Percentiles rank a stretch among this genome's conserved stretches.
phyloP scores from a whole-genome alignment of 441 rosid species.

The Croton laevigatus region DNA sequence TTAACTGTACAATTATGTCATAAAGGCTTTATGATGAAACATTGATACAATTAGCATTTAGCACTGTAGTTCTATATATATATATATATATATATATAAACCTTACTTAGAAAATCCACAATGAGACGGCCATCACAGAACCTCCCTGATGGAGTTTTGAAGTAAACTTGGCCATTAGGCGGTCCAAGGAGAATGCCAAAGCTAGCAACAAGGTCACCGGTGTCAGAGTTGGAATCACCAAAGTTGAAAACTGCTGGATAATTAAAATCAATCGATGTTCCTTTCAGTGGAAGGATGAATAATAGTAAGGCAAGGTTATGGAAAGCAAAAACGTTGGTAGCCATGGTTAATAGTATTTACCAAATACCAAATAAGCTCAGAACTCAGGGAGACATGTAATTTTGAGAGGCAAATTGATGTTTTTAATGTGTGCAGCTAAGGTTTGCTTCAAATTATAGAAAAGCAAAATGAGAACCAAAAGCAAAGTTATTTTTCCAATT shows the following conservation, averaged over 20 bases:
- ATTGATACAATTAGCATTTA: too few species aligned
- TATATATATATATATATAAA: constrained; percentile 2
- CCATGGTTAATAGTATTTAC: constrained; percentile 22
- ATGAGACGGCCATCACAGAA: constrained; percentile 44
- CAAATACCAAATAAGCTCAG: not conserved
- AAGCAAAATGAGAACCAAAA: constrained; percentile 29
- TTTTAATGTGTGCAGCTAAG: constrained; percentile 13
- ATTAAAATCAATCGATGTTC: constrained; percentile 40
- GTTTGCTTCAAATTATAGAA: constrained; percentile 37
- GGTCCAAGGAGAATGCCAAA: constrained; percentile 31
- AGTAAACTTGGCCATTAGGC: constrained; percentile 37
- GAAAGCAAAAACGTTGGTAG: constrained; percentile 9
- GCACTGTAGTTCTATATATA: not conserved
- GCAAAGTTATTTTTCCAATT: constrained; percentile 25
- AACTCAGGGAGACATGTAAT: not conserved
- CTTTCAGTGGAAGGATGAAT: constrained; percentile 15
- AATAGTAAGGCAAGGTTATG: constrained; percentile 22
- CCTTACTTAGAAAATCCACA: constrained; percentile 52
- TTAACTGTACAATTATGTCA: not conserved
- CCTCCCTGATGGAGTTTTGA: constrained; percentile 37
- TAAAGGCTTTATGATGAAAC: too few species aligned
- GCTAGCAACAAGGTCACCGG: constrained; percentile 41
- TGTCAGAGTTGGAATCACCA: constrained; percentile 52
- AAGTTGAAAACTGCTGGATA: constrained; percentile 51
- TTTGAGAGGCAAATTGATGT: constrained; percentile 4